Percentiles rank a stretch among this genome's conserved stretches.
phyloP scores from a whole-genome alignment of 768 basidiomycete species.

The Paxillus rubicundulus region DNA sequence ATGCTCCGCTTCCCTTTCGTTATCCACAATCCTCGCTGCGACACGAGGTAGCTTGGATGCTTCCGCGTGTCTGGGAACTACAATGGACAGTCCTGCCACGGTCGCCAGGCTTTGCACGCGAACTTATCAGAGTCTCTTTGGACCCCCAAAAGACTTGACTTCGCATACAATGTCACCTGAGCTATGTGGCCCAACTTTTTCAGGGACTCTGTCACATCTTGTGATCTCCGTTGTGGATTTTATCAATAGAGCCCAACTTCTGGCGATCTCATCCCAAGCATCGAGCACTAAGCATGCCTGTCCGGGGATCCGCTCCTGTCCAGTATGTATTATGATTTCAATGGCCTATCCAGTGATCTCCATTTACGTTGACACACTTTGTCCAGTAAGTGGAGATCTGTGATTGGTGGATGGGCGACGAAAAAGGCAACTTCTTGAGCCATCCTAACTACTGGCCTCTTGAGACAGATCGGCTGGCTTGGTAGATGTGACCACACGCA shows the following conservation, averaged over 20 bases:
- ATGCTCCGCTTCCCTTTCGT: constrained; percentile 9
- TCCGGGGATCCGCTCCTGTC: background rate
- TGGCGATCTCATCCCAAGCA: constrained; percentile 20
- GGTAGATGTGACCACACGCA: too few relatives aligned
- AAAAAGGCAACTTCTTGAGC: too few relatives aligned
- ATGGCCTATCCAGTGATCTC: background rate
- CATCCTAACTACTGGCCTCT: too few relatives aligned
- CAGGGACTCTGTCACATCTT: constrained; percentile 22
- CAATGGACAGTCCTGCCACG: background rate
- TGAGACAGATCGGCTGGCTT: too few relatives aligned
- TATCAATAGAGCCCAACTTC: constrained; percentile 19
- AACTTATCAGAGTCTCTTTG: background rate
- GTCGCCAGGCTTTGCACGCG: background rate
- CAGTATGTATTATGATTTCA: background rate
- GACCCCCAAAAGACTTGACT: constrained; percentile 2
- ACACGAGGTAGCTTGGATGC: background rate
- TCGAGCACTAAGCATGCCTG: background rate
- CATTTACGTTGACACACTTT: too few relatives aligned
- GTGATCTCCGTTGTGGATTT: constrained; percentile 23
- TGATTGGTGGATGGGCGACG: too few relatives aligned
- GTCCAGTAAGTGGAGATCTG: too few relatives aligned
- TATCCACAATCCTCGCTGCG: constrained; percentile 17
- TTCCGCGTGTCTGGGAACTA: background rate
- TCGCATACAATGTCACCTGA: constrained; percentile 15
- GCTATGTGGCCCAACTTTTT: constrained; percentile 14